Evolutionary conservation across 2,329 filamentous ascomycete species (phyloP), one percentile per base, ranked within the genome.

Genomic region (Colletotrichum horii): DNA sequence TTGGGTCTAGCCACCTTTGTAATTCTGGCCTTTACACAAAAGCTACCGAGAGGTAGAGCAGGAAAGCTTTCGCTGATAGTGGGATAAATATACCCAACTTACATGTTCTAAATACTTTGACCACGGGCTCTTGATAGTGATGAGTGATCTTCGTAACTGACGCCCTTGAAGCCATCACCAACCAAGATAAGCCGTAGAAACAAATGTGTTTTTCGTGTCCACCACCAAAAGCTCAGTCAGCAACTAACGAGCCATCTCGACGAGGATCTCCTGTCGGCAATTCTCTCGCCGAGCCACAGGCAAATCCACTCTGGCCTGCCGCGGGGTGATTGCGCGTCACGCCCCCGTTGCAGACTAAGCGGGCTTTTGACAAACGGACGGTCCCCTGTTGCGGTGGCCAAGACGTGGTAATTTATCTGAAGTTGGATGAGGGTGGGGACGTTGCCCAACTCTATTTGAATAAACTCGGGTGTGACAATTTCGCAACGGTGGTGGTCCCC

Each of bases 61-160:
- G 22, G n/a, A 43, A 64, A 55, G 58, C 68, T 36, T 55, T 64
- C 9, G 56, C 58, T 52, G 24, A 70, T 55, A 36, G n/a, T 64
- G 68, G 68, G 58, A 70, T 36, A 14, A 70, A 70, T 65, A 70
- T 70, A 70, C 58, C 68, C 68, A 28, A 34, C 24, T 30, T 56
- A 34, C 0, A 56, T n/a, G 55, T 70, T 38, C 65, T 32, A 34
- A 32, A 9, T 0, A 6, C 6, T 16, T 12, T 43, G 28, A 34
- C 8, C 1, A 19, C 26, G 52, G 52, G 0, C 38, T 56, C 6
- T 56, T 3, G 1, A 28, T 0, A 0, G 26, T 56, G 22, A 28
- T n/a, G n/a, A n/a, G n/a, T n/a, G n/a, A n/a, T n/a, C n/a, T n/a
- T n/a, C n/a, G n/a, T n/a, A n/a, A n/a, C n/a, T n/a, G n/a, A n/a